These are phyloP conservation scores for Clitopilus passeckerianus DNA, from an alignment of 768 basidiomycete genomes.

Conservation along the genomic window DNA sequence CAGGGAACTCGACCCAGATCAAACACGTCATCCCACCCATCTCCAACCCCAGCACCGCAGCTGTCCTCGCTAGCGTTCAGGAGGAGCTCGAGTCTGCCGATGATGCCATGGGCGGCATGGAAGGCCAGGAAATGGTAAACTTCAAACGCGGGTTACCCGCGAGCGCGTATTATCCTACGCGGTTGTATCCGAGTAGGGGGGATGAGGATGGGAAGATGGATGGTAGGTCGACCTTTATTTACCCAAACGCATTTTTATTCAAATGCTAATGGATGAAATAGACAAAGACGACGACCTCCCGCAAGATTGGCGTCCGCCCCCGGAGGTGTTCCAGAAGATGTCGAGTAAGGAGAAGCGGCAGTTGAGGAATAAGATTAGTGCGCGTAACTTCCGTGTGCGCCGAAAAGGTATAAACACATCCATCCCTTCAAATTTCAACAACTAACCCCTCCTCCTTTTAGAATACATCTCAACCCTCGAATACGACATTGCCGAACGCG, in stretches of 20 bases:
- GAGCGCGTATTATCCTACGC: constrained; percentile 12
- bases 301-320: constrained; percentile 81
- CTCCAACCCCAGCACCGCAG: not conserved
- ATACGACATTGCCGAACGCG: constrained; percentile 88
- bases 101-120: not conserved
- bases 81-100: too few species aligned
- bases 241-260: too few species aligned
- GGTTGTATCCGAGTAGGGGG: constrained; percentile 8
- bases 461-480: constrained; percentile 96
- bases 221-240: not conserved
- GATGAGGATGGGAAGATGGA: not conserved
- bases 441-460: constrained; percentile 19
- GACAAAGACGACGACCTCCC: constrained; percentile 52
- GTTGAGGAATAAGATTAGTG: constrained; percentile 93
- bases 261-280: too few species aligned
- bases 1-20: constrained; percentile 2
- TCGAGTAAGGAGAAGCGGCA: constrained; percentile 95
- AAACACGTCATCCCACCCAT: not conserved
- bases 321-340: constrained; percentile 95
- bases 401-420: constrained; percentile 90
- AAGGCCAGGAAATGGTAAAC: constrained; percentile 17
- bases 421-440: constrained; percentile 8
- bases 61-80: too few species aligned
- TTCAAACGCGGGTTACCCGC: constrained; percentile 6
- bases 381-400: constrained; percentile 90